phyloP scores from a whole-genome alignment of 1,139 yeast genomes.

The Pichia kudriavzevii region DNA sequence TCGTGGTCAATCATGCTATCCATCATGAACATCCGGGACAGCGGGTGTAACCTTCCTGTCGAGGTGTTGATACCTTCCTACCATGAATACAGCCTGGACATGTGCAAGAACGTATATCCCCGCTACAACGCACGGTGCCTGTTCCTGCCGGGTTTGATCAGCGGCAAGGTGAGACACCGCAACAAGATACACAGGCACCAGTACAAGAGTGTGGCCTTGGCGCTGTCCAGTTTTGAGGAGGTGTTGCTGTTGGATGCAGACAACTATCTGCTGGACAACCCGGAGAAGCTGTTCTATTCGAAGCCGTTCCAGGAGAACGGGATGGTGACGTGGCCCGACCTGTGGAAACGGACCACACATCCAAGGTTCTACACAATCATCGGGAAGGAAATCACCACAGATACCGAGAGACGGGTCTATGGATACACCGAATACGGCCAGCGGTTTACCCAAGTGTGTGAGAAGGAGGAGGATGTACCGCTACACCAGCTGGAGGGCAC shows the following conservation, averaged over 20 bases:
- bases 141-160: conserved; percentile 50
- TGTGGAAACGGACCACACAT: conserved; percentile 43
- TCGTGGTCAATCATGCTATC: conserved; percentile 65
- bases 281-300: conserved; percentile 42
- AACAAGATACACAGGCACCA: conserved; percentile 66
- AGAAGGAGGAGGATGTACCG: conserved; percentile 38
- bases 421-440: conserved; percentile 24
- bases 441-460: conserved; percentile 37
- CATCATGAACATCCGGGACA: conserved; percentile 52
- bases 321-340: conserved; percentile 41
- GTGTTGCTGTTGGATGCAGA: conserved; percentile 73
- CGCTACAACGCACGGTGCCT: conserved; percentile 63
- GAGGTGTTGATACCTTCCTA: conserved; percentile 67
- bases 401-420: conserved; percentile 23
- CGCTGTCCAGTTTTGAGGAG: conserved; percentile 69
- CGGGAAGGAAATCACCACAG: conserved; percentile 33
- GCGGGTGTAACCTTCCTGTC: conserved; percentile 61
- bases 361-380: conserved; percentile 55
- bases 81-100: conserved; percentile 60
- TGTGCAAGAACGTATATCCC: conserved; percentile 61
- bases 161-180: conserved; percentile 34
- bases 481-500: conserved; percentile 62
- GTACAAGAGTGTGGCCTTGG: conserved; percentile 65
- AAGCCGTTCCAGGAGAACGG: conserved; percentile 31
- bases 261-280: conserved; percentile 49